phyloP scores from a whole-genome alignment of 1,284 basidiomycete species.

The Coriolopsis trogii region DNA sequence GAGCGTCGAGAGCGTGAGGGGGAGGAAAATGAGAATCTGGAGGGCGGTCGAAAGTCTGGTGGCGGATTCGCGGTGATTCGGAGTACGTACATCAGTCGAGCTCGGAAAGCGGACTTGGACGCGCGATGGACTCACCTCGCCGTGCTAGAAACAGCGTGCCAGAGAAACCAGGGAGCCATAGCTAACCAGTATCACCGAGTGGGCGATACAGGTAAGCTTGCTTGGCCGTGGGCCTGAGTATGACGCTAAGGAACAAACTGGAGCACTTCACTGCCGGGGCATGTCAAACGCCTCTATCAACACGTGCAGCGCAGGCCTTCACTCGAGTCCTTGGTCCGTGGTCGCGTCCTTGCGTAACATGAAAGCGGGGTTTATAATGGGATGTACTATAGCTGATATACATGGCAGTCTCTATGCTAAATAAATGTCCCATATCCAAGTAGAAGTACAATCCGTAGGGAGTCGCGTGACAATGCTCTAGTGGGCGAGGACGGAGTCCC shows the following conservation, averaged over 20 bases:
- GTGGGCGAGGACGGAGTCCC: constrained; percentile 20
- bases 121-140: constrained; percentile 52
- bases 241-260: constrained; percentile 7
- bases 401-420: too few species aligned
- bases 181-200: constrained; percentile 19
- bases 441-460: not conserved
- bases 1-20: constrained; percentile 79
- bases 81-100: not conserved
- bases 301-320: constrained; percentile 12
- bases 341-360: not conserved
- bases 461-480: constrained; percentile 1
- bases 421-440: not conserved
- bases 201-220: constrained; percentile 21
- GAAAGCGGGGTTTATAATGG: not conserved
- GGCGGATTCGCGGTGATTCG: constrained; percentile 3
- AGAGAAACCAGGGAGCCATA: constrained; percentile 56
- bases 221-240: constrained; percentile 16
- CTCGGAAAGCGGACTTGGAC: constrained; percentile 2
- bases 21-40: constrained; percentile 83
- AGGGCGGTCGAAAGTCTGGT: constrained; percentile 70
- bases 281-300: not conserved
- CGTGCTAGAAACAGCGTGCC: constrained; percentile 66
- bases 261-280: not conserved
- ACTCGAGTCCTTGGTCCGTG: not conserved
- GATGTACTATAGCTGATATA: not conserved